Evolutionary conservation across 306 rosid genomes (phyloP).

Genomic region (Cicer judaicum): DNA sequence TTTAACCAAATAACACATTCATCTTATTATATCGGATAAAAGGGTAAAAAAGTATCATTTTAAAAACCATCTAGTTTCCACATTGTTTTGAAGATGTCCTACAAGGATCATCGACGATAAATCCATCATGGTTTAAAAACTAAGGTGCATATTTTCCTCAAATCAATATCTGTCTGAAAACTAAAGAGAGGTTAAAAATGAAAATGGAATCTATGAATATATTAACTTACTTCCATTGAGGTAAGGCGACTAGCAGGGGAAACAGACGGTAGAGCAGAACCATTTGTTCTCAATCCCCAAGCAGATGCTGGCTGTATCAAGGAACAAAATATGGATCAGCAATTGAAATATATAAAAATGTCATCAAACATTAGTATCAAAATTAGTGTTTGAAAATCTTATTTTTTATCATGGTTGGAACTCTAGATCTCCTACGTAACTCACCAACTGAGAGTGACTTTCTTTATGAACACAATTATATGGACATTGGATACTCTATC

Average conservation of each 20-base stretch:
- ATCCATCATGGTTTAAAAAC: slow-evolving; percentile 17
- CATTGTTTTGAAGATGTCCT: neutral
- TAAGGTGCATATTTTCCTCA: neutral
- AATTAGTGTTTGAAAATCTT: slow-evolving; percentile 2
- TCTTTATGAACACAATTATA: too few relatives aligned
- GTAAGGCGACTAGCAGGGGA: slow-evolving; percentile 50
- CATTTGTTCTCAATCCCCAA: slow-evolving; percentile 44
- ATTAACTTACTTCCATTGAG: slow-evolving; percentile 55
- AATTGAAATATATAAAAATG: neutral
- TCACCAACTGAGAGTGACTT: too few relatives aligned
- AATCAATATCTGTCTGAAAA: neutral
- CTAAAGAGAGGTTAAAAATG: too few relatives aligned
- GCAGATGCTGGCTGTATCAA: slow-evolving; percentile 54
- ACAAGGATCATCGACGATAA: slow-evolving; percentile 5
- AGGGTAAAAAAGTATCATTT: slow-evolving; percentile 3
- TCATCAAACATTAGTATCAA: slow-evolving; percentile 5
- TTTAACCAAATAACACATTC: slow-evolving; percentile 28
- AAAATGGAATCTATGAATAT: neutral
- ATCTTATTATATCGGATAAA: slow-evolving; percentile 27
- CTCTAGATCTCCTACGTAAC: too few relatives aligned
- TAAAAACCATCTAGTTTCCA: neutral
- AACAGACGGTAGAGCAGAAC: slow-evolving; percentile 41
- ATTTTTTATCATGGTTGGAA: too few relatives aligned
- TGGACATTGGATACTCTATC: neutral
- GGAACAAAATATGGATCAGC: slow-evolving; percentile 24